phyloP scores from a whole-genome alignment of 2,329 filamentous ascomycete genomes.

The Aspergillus thermomutatus region DNA sequence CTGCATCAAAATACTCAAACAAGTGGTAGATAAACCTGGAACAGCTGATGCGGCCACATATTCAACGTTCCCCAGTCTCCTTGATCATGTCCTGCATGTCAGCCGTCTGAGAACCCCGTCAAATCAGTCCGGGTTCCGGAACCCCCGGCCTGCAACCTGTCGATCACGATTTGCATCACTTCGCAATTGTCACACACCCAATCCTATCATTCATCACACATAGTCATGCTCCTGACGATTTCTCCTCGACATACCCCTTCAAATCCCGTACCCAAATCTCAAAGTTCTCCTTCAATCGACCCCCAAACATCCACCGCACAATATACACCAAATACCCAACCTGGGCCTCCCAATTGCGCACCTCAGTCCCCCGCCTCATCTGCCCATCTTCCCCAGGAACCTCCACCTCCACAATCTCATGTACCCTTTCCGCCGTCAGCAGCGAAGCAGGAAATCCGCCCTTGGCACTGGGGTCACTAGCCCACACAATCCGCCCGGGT shows the following conservation, averaged over 20 bases:
- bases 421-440: slow-evolving; percentile 44
- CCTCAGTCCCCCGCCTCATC: slow-evolving; percentile 24
- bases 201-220: not conserved
- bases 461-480: slow-evolving; percentile 22
- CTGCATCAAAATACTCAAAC: not conserved
- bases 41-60: not conserved
- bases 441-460: slow-evolving; percentile 33
- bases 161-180: not conserved
- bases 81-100: not conserved
- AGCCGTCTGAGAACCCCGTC: not conserved
- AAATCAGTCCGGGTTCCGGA: not conserved
- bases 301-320: slow-evolving; percentile 42
- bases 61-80: not conserved
- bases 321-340: slow-evolving; percentile 40
- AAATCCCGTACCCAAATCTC: slow-evolving; percentile 41
- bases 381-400: slow-evolving; percentile 9
- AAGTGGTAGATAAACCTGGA: not conserved
- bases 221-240: not conserved
- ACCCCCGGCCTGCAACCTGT: not conserved
- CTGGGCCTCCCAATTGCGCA: slow-evolving; percentile 47
- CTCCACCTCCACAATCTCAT: slow-evolving; percentile 43
- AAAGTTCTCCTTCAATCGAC: slow-evolving; percentile 36
- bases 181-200: not conserved
- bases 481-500: slow-evolving; percentile 28
- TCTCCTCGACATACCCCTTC: slow-evolving; percentile 38